Conservation (phyloP, 2,329 filamentous ascomycete genomes). For the Aciculosporium take region DNA sequence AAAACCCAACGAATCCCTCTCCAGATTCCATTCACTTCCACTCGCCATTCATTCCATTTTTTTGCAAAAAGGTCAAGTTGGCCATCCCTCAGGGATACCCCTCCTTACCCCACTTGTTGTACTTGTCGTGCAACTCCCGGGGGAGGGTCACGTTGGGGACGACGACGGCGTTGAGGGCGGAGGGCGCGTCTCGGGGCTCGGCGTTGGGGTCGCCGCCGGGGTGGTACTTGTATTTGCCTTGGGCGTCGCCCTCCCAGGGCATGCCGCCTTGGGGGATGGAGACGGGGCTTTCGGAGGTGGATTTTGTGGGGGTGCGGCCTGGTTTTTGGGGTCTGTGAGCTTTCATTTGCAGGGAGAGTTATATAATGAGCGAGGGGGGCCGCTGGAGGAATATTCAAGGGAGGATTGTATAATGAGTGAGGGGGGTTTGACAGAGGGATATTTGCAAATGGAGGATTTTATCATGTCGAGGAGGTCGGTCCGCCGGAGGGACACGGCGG, state of each 20-base stretch:
- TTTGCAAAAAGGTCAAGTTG: not conserved
- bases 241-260: slow-evolving; percentile 70
- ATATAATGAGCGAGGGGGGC: too few species aligned
- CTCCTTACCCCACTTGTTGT: slow-evolving; percentile 99
- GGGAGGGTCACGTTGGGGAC: slow-evolving; percentile 87
- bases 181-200: slow-evolving; percentile 76
- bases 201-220: slow-evolving; percentile 69
- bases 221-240: slow-evolving; percentile 64
- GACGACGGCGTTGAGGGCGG: slow-evolving; percentile 87
- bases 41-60: too few species aligned
- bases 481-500: too few species aligned
- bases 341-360: not conserved
- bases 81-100: slow-evolving; percentile 53
- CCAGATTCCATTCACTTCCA: too few species aligned
- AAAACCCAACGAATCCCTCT: too few species aligned
- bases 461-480: too few species aligned
- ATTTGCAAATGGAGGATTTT: too few species aligned
- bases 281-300: slow-evolving; percentile 69
- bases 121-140: slow-evolving; percentile 87
- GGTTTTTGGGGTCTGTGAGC: not conserved
- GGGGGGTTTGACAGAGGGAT: too few species aligned
- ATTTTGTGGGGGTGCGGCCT: slow-evolving; percentile 73
- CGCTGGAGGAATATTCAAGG: too few species aligned
- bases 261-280: slow-evolving; percentile 62
- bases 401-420: too few species aligned